Percentiles rank a stretch among this genome's conserved stretches.
Conservation (phyloP, 1,139 yeast genomes). For the Geotrichum fermentans region DNA sequence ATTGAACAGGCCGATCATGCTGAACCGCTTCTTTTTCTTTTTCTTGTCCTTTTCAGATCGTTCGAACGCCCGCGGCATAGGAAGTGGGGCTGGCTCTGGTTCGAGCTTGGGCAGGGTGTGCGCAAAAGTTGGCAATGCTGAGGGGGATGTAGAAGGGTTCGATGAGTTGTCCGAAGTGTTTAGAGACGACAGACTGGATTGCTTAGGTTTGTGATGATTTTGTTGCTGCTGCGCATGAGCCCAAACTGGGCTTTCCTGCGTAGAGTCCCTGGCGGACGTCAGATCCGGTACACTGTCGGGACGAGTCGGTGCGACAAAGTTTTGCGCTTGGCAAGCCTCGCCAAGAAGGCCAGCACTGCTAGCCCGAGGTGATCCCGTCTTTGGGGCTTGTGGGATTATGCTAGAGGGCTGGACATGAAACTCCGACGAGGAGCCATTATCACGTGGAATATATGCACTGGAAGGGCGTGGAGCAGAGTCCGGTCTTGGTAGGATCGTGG, state of each 20-base stretch:
- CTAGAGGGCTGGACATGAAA: too few species aligned
- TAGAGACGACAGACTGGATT: too few species aligned
- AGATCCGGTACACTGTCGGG: neutral
- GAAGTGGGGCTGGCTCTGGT: neutral
- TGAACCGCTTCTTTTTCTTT: conserved; percentile 7
- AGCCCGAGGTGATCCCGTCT: neutral
- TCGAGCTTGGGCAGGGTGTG: too few species aligned
- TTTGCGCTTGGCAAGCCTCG: neutral
- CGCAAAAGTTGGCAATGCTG: too few species aligned
- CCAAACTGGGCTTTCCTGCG: neutral
- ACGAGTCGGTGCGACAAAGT: neutral
- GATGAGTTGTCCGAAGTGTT: too few species aligned
- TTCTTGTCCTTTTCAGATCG: neutral
- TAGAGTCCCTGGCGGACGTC: neutral
- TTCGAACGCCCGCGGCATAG: neutral
- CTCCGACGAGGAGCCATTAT: too few species aligned
- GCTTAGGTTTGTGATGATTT: neutral
- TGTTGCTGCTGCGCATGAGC: neutral
- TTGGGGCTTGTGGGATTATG: too few species aligned
- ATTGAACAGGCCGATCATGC: conserved; percentile 3
- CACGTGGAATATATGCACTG: too few species aligned
- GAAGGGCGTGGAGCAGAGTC: too few species aligned
- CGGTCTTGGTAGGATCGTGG: too few species aligned
- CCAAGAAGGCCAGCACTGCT: neutral
- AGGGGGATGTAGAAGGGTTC: too few species aligned